phyloP scores from a whole-genome alignment of 2,329 filamentous ascomycete genomes.

The Myriosclerotinia curreyana region DNA sequence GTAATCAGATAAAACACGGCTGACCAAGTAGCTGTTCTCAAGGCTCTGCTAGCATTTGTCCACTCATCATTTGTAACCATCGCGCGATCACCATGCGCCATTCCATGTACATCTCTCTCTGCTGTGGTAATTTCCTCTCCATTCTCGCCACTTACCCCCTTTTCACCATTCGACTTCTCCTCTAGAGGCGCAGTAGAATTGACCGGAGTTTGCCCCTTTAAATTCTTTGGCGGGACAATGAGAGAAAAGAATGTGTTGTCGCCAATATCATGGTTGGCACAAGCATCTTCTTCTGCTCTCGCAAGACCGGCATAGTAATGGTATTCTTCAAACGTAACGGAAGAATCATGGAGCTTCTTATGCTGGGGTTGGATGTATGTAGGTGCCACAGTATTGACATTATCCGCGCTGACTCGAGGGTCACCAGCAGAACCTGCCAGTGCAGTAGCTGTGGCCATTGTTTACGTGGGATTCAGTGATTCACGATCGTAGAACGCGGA shows the following conservation, averaged over 20 bases:
- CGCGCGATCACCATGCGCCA: slow-evolving; percentile 7
- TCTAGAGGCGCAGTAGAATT: neutral
- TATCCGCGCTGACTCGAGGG: neutral
- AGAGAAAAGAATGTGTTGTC: slow-evolving; percentile 21
- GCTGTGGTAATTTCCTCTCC: slow-evolving; percentile 1
- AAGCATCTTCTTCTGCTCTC: slow-evolving; percentile 26
- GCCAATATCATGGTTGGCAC: slow-evolving; percentile 12
- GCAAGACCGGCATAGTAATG: slow-evolving; percentile 39
- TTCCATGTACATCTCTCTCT: neutral
- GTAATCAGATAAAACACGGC: slow-evolving; percentile 42
- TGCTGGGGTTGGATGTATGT: slow-evolving; percentile 13
- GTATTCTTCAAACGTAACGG: slow-evolving; percentile 40
- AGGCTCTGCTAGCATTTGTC: slow-evolving; percentile 45
- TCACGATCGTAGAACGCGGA: neutral
- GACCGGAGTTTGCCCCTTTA: slow-evolving; percentile 14
- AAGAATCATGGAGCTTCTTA: slow-evolving; percentile 34
- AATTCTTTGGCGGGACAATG: slow-evolving; percentile 22
- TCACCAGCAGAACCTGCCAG: neutral
- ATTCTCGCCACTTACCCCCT: neutral
- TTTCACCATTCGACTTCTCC: neutral
- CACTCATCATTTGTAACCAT: slow-evolving; percentile 43
- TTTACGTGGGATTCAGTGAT: neutral
- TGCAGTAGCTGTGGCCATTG: slow-evolving; percentile 1
- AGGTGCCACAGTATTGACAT: neutral
- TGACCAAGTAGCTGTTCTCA: slow-evolving; percentile 47